These are phyloP conservation scores for Sphagnum fallax DNA, from an alignment of 228 moss, liverwort and hornwort species.

Conservation along the genomic window DNA sequence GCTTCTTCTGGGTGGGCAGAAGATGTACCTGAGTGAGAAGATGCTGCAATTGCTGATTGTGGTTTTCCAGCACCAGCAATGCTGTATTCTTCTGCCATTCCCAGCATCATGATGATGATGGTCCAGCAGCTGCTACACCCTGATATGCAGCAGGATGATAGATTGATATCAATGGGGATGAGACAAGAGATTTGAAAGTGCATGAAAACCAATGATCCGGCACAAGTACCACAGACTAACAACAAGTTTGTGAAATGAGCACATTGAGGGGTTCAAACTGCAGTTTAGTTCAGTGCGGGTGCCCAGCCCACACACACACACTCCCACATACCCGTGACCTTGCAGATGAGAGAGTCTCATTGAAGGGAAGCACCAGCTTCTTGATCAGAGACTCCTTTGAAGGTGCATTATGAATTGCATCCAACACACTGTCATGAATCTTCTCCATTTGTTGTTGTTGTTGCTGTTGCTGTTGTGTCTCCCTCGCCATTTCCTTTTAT, in stretches of 20 bases:
- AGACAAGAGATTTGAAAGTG: neutral
- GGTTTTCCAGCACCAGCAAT: conserved; percentile 81
- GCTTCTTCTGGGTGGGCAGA: neutral
- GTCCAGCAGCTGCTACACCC: conserved; percentile 13
- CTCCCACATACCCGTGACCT: neutral
- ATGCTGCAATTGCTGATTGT: conserved; percentile 62
- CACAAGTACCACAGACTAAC: neutral
- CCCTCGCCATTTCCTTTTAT: conserved; percentile 15
- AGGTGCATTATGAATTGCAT: conserved; percentile 64
- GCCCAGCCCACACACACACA: neutral
- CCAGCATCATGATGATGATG: conserved; percentile 48
- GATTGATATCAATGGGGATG: neutral
- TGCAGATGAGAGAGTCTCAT: conserved; percentile 39
- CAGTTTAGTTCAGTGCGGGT: neutral
- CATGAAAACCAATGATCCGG: neutral
- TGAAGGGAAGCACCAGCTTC: conserved; percentile 76
- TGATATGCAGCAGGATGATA: neutral
- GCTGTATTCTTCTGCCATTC: conserved; percentile 90
- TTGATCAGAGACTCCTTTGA: conserved; percentile 63
- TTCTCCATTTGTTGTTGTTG: conserved; percentile 26
- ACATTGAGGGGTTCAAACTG: neutral
- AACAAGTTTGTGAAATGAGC: neutral
- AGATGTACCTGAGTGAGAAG: conserved; percentile 42
- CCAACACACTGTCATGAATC: conserved; percentile 60
- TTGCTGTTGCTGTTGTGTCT: neutral